phyloP scores from a whole-genome alignment of 179 eudicot genomes.

The Beta corolliflora region DNA sequence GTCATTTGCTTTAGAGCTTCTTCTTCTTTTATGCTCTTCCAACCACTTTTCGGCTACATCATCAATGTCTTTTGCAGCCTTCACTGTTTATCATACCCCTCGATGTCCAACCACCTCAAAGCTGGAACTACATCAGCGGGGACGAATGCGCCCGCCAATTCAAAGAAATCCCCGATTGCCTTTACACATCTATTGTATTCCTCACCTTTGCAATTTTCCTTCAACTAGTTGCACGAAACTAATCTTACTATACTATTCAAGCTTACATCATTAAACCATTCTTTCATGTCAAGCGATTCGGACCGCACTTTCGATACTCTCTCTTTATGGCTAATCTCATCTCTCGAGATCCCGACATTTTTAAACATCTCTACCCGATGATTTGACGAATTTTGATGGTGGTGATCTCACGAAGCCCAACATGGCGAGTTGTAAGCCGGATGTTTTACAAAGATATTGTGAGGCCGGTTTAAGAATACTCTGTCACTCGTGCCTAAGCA shows the following conservation, averaged over 20 bases:
- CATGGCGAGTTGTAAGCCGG: background rate
- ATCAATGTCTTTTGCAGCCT: too few species aligned
- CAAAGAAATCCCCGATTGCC: constrained; percentile 22
- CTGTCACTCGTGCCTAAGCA: constrained; percentile 2
- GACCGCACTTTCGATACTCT: background rate
- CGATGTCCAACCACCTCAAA: too few species aligned
- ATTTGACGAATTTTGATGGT: constrained; percentile 3
- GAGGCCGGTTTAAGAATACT: background rate
- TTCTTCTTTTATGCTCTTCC: too few species aligned
- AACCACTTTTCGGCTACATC: too few species aligned
- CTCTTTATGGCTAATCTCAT: constrained; percentile 9
- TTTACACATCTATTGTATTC: background rate
- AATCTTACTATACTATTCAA: constrained; percentile 16
- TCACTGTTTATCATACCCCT: too few species aligned
- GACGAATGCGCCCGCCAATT: too few species aligned
- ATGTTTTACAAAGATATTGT: background rate
- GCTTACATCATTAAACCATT: constrained; percentile 25
- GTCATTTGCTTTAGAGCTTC: too few species aligned
- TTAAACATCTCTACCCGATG: background rate
- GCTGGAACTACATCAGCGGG: too few species aligned
- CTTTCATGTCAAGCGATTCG: constrained; percentile 13
- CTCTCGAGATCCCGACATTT: constrained; percentile 8
- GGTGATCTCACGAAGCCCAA: background rate
- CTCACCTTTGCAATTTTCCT: background rate
- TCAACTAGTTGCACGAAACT: constrained; percentile 12